Conservation (phyloP, 495 filamentous ascomycete species). For the Mycothermus thermophilus region DNA sequence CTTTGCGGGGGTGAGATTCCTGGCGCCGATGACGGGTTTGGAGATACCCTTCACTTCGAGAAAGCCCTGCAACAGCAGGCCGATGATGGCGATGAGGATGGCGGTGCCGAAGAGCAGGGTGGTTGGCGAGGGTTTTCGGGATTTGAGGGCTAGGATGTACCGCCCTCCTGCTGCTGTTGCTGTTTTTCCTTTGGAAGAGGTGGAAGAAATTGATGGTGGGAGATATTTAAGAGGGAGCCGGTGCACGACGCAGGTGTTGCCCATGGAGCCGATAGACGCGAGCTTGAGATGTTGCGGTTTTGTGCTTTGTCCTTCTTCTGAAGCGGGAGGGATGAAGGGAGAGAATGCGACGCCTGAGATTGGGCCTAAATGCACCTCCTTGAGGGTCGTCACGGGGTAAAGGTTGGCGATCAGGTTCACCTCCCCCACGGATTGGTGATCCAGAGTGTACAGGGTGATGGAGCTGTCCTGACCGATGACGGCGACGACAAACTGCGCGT, state of each 20-base stretch:
- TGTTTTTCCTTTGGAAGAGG: constrained; percentile 25
- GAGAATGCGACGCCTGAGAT: constrained; percentile 82
- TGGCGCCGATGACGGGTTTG: constrained; percentile 40
- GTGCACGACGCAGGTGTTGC: constrained; percentile 75
- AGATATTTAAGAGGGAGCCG: constrained; percentile 52
- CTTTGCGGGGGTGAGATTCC: constrained; percentile 11
- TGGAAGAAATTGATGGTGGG: constrained; percentile 30
- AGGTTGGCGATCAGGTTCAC: constrained; percentile 44
- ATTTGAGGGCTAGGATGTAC: constrained; percentile 54
- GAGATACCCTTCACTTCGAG: constrained; percentile 51
- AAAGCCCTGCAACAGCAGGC: constrained; percentile 50
- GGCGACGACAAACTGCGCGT: constrained; percentile 66
- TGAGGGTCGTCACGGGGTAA: constrained; percentile 47
- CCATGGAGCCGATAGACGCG: constrained; percentile 64
- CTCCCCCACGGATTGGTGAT: constrained; percentile 33
- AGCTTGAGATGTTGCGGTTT: constrained; percentile 52
- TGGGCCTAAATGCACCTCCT: constrained; percentile 63
- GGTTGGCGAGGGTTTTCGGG: constrained; percentile 33
- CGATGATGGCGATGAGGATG: constrained; percentile 40
- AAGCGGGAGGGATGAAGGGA: constrained; percentile 42
- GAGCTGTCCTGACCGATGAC: constrained; percentile 73
- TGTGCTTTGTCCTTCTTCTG: constrained; percentile 8
- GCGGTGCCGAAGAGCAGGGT: constrained; percentile 35
- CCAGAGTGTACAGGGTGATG: constrained; percentile 61
- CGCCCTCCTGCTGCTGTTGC: constrained; percentile 34